A percentile compares a stretch with the other conserved stretches of the same genome.
Conservation (phyloP, 2,329 filamentous ascomycete species). For the Zymoseptoria ardabiliae region DNA sequence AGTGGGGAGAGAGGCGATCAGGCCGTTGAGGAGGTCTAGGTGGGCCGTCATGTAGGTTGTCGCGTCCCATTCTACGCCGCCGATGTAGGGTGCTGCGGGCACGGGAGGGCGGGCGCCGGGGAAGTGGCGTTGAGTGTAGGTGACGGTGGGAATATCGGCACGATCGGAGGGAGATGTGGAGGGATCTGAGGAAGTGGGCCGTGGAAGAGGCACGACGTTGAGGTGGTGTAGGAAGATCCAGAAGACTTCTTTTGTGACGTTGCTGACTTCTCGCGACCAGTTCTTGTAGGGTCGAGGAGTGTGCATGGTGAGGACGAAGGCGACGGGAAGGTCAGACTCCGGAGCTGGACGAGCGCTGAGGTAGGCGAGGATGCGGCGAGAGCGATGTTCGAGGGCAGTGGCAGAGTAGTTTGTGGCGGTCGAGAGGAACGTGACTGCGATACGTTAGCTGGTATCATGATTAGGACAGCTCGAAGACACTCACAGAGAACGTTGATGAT, state of each 20-base stretch:
- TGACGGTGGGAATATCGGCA: constrained; percentile 21
- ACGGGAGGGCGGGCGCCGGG: constrained; percentile 82
- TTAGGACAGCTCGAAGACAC: constrained; percentile 7
- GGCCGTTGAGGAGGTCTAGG: constrained; percentile 84
- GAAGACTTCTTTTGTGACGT: constrained; percentile 95
- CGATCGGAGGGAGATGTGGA: constrained; percentile 16
- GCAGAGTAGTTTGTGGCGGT: constrained; percentile 44
- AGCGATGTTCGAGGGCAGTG: constrained; percentile 49
- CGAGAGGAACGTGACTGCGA: constrained; percentile 67
- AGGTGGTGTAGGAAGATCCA: constrained; percentile 97
- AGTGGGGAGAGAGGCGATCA: constrained; percentile 73
- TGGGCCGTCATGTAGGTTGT: constrained; percentile 94
- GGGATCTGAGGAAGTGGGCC: constrained; percentile 20
- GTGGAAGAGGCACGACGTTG: constrained; percentile 69
- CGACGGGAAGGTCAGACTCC: constrained; percentile 67
- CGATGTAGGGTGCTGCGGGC: constrained; percentile 89
- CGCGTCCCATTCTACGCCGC: constrained; percentile 96
- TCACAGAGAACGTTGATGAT: constrained; percentile 73
- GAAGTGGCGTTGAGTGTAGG: constrained; percentile 61
- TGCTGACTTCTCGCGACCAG: constrained; percentile 87
- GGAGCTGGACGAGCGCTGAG: constrained; percentile 74
- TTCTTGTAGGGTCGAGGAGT: constrained; percentile 80
- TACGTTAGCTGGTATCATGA: constrained; percentile 5
- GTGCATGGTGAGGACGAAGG: constrained; percentile 85
- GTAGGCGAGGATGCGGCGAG: constrained; percentile 67